Evolutionary conservation across 2,329 filamentous ascomycete species (phyloP), one percentile per base, ranked within the genome.

Genomic region (Metarhizium rileyi): DNA sequence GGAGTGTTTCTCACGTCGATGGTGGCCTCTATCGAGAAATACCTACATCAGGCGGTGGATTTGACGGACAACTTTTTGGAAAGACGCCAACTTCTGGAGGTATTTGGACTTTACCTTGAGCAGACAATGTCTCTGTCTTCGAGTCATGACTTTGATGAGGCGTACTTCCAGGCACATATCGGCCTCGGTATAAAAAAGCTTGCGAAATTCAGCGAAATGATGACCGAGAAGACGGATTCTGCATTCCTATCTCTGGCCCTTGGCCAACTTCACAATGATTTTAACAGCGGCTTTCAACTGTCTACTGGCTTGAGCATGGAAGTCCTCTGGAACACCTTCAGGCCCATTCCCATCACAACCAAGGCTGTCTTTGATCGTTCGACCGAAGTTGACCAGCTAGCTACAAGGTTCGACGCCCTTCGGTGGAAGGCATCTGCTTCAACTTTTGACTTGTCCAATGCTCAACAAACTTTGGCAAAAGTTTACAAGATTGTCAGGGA

Each of bases 241-340:
- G 60, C 68, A 2, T 66, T 80, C n/a, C 59, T 71, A 4, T 57
- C 60, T 1, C 54, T 61, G 9, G 60, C 79, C 33, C 56, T 71
- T 1, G 59, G 65, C 0, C 70, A 66, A 5, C 59, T 84, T 2
- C 66, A 75, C 41, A 69, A 69, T 36, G 74, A 75, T 46, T 91
- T 95, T 60, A 75, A 78, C 23, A 75, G 80, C 16, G 82, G 80
- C 2, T 90, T 90, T 69, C 81, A 81, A 49, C 69, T 94, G 14
- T 81, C 74, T 0, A 90, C 85, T 2, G 90, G 89, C 0, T 70
- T 90, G 12, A 84, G 81, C 56, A 93, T 94, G 86, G 86, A 93
- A 61, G 64, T 70, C 8, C 73, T 95, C 5, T 95, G 90, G 91
- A 77, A 79, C 40, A 60, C 72, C 1, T 78, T 94, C 59, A 79